These are phyloP conservation scores for Trichosporon sp. DNA, from an alignment of 1,284 basidiomycete species.

Conservation along the genomic window DNA sequence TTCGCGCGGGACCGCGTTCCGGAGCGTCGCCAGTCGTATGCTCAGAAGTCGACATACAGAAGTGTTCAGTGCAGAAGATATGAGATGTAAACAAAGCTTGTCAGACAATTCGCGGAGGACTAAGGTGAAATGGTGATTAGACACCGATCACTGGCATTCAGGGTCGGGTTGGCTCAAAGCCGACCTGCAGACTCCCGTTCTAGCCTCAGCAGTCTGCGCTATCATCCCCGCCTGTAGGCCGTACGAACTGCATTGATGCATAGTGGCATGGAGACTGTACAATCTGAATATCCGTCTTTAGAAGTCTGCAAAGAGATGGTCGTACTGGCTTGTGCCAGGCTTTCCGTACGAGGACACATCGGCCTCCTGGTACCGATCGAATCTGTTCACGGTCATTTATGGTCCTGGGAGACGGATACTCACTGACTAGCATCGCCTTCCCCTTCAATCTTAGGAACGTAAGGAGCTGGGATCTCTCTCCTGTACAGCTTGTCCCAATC, in stretches of 20 bases:
- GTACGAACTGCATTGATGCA: neutral
- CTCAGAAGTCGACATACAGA: neutral
- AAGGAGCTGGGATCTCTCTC: constrained; percentile 92
- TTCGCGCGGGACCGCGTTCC: constrained; percentile 8
- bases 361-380: constrained; percentile 49
- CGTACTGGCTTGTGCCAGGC: constrained; percentile 44
- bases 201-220: neutral
- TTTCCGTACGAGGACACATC: constrained; percentile 50
- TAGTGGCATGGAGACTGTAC: neutral
- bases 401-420: constrained; percentile 42
- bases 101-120: no score
- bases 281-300: constrained; percentile 9
- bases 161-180: neutral
- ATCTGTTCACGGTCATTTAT: constrained; percentile 26
- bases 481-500: constrained; percentile 82
- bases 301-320: constrained; percentile 48
- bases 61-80: neutral
- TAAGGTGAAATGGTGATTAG: no score
- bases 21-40: neutral
- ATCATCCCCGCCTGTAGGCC: neutral
- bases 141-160: neutral
- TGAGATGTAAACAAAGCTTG: no score
- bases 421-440: constrained; percentile 89
- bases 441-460: constrained; percentile 76
- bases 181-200: neutral